Percentiles rank a stretch among this genome's conserved stretches.
These are phyloP conservation scores for Aureobasidium sp. DNA, from an alignment of 2,329 filamentous ascomycete genomes.

Conservation along the genomic window DNA sequence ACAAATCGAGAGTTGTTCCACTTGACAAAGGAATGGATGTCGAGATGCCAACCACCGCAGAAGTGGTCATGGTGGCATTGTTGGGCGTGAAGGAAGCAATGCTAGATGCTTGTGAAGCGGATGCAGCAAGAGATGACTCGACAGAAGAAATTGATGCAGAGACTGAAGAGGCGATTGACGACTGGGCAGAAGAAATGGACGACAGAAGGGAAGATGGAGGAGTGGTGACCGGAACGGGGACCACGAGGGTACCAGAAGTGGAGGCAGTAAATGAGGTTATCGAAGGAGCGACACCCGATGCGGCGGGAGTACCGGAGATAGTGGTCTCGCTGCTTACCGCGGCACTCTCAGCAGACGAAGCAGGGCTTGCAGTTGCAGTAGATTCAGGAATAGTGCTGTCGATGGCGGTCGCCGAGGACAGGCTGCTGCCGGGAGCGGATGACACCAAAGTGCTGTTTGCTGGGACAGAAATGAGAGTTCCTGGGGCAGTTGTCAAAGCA, in stretches of 20 bases:
- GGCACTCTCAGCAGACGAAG: constrained; percentile 1
- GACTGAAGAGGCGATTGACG: constrained; percentile 7
- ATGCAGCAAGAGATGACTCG: neutral
- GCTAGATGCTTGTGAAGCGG: neutral
- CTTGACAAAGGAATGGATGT: constrained; percentile 4
- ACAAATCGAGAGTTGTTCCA: neutral
- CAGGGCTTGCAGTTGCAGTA: neutral
- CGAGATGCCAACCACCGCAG: neutral
- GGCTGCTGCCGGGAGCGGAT: neutral
- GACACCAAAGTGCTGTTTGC: neutral
- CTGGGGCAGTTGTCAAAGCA: neutral
- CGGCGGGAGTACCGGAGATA: neutral
- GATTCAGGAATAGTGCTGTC: neutral
- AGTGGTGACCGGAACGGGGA: constrained; percentile 18
- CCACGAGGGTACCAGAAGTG: constrained; percentile 16
- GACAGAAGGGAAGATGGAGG: constrained; percentile 12
- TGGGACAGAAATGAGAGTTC: neutral
- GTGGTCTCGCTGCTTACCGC: constrained; percentile 1
- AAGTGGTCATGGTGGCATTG: constrained; percentile 4
- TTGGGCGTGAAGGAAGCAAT: neutral
- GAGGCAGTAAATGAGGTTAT: constrained; percentile 8
- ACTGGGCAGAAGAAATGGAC: constrained; percentile 10
- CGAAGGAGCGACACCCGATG: neutral
- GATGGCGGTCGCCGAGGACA: neutral
- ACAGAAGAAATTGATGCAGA: constrained; percentile 8